phyloP scores from a whole-genome alignment of 257 asterid species.

The Apocynum venetum region DNA sequence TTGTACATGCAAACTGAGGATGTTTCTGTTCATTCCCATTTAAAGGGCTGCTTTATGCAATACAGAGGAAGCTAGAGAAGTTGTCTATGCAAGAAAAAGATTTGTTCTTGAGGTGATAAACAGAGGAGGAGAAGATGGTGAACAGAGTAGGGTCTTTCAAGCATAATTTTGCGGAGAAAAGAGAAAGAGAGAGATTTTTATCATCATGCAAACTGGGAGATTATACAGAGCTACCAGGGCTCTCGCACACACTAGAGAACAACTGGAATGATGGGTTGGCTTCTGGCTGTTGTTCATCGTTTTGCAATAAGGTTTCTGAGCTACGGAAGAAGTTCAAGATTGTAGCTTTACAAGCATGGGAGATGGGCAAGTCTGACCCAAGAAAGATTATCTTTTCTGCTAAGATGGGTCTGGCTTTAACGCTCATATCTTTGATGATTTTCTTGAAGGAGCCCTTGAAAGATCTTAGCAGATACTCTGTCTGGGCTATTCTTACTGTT shows the following conservation, averaged over 20 bases:
- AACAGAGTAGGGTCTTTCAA: conserved; percentile 27
- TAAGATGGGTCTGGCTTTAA: conserved; percentile 65
- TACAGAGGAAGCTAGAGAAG: not conserved
- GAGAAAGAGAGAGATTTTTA: conserved; percentile 25
- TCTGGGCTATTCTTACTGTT: conserved; percentile 77
- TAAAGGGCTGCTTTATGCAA: not conserved
- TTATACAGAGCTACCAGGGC: conserved; percentile 20
- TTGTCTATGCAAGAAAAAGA: not conserved
- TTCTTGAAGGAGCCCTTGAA: conserved; percentile 52
- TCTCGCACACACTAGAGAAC: not conserved
- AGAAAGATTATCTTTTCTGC: conserved; percentile 56
- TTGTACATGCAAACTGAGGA: not conserved
- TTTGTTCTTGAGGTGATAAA: not conserved
- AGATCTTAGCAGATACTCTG: conserved; percentile 49
- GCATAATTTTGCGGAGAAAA: conserved; percentile 30
- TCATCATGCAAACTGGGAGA: conserved; percentile 12
- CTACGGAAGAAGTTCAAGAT: conserved; percentile 21
- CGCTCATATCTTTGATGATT: conserved; percentile 51
- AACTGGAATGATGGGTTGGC: not conserved
- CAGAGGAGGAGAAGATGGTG: conserved; percentile 14
- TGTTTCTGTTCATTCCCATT: not conserved
- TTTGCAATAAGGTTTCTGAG: conserved; percentile 9
- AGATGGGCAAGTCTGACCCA: conserved; percentile 68
- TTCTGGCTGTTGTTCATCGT: conserved; percentile 17
- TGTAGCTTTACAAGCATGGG: conserved; percentile 32